phyloP scores from a whole-genome alignment of 192 early-diverging fungal genomes.

The Obelidium mucronatum region DNA sequence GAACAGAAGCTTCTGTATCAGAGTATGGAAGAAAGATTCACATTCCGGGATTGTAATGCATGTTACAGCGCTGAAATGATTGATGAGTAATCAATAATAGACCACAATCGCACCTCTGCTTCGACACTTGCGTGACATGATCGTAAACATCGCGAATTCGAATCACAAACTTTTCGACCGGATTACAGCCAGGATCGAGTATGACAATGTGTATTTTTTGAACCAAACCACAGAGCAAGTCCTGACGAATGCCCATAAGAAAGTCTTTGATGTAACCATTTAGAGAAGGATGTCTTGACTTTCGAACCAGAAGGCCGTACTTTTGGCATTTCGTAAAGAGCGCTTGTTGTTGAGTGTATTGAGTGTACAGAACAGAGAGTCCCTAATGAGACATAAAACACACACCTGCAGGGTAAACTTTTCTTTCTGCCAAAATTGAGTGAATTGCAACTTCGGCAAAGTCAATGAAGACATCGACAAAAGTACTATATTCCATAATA shows the following conservation, averaged over 20 bases:
- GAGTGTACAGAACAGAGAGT: too few relatives aligned
- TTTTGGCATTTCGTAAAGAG: slow-evolving; percentile 39
- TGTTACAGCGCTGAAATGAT: slow-evolving; percentile 32
- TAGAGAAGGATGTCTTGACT: slow-evolving; percentile 50
- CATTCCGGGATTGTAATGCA: slow-evolving; percentile 30
- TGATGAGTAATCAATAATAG: background rate
- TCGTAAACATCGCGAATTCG: slow-evolving; percentile 37
- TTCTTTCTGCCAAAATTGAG: slow-evolving; percentile 46
- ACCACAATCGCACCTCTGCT: slow-evolving; percentile 26
- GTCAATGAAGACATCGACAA: slow-evolving; percentile 43
- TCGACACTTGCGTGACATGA: slow-evolving; percentile 25
- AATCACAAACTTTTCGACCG: slow-evolving; percentile 51
- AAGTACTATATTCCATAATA: slow-evolving; percentile 16
- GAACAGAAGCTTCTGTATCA: slow-evolving; percentile 38
- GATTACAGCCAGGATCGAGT: slow-evolving; percentile 25
- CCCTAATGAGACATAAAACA: background rate
- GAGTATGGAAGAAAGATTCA: slow-evolving; percentile 37
- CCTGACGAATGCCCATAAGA: slow-evolving; percentile 40
- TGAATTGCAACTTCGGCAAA: slow-evolving; percentile 57
- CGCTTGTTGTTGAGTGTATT: slow-evolving; percentile 14
- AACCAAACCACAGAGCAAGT: slow-evolving; percentile 40
- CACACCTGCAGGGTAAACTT: slow-evolving; percentile 49
- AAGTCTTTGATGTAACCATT: slow-evolving; percentile 55
- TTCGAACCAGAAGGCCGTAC: slow-evolving; percentile 43
- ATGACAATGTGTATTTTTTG: slow-evolving; percentile 44